Conservation (phyloP, 208 protist genomes). For the Sergeia podlipaevii region DNA sequence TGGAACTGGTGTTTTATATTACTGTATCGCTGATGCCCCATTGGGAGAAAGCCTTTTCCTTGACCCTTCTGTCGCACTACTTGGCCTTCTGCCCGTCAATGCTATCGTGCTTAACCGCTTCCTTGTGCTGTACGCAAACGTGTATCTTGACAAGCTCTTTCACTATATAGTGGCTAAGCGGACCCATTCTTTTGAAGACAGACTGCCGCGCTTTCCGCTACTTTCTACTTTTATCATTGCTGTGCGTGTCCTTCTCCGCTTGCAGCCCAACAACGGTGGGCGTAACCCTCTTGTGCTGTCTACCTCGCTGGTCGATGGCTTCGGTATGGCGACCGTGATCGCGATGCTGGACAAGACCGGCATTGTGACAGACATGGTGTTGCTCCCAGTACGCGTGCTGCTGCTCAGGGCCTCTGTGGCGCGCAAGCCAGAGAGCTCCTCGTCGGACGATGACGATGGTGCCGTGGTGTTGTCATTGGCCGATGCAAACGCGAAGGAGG, state of each 20-base stretch:
- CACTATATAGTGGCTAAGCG: conserved; percentile 69
- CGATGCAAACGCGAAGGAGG: conserved; percentile 33
- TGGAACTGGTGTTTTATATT: conserved; percentile 39
- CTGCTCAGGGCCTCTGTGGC: conserved; percentile 34
- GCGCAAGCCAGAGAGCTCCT: conserved; percentile 30
- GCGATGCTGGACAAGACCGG: conserved; percentile 78
- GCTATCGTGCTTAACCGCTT: conserved; percentile 75
- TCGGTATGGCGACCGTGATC: conserved; percentile 82
- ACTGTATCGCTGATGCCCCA: conserved; percentile 24
- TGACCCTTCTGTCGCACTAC: conserved; percentile 60
- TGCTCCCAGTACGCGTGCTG: conserved; percentile 65
- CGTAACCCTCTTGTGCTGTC: conserved; percentile 68
- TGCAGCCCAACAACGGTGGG: conserved; percentile 34
- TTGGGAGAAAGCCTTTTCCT: conserved; percentile 65
- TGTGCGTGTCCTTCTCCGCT: conserved; percentile 38
- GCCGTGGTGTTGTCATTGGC: conserved; percentile 16
- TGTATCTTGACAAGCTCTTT: conserved; percentile 80
- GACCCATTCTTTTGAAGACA: conserved; percentile 60
- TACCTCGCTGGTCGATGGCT: conserved; percentile 73
- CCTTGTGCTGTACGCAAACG: conserved; percentile 81
- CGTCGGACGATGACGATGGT: conserved; percentile 43
- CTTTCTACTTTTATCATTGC: conserved; percentile 50
- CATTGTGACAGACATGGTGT: conserved; percentile 90
- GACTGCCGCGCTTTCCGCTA: conserved; percentile 75
- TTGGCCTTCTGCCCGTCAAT: conserved; percentile 82